Conservation (phyloP, 2,329 filamentous ascomycete genomes). For the Aspergillus pseudoviridinutans region DNA sequence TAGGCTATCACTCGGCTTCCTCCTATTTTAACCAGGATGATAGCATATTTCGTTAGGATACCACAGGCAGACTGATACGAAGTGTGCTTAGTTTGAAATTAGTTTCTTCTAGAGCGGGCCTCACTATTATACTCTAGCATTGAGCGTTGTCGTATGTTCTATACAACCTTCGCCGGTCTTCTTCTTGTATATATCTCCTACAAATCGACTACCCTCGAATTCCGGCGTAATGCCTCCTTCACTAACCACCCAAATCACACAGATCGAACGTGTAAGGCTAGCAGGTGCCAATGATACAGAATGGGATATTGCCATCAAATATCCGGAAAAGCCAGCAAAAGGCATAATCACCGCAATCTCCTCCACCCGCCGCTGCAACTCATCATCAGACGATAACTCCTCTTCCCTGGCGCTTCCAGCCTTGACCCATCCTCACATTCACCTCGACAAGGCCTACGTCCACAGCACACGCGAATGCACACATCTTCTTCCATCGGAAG, state of each 20-base stretch:
- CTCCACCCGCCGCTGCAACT: constrained; percentile 1
- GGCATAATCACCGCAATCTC: constrained; percentile 28
- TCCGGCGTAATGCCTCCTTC: constrained; percentile 9
- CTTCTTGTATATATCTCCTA: background rate
- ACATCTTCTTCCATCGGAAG: constrained; percentile 55
- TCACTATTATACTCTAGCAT: background rate
- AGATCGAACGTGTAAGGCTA: constrained; percentile 28
- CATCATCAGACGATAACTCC: constrained; percentile 5
- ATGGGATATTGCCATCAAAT: constrained; percentile 31
- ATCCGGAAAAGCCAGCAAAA: constrained; percentile 5
- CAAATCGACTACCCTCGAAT: background rate
- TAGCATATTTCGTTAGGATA: background rate
- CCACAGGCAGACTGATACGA: background rate
- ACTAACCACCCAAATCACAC: constrained; percentile 10
- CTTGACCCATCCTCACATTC: constrained; percentile 69
- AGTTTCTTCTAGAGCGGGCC: background rate
- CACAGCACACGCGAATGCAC: constrained; percentile 45
- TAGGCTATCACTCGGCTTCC: background rate
- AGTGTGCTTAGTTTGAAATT: background rate
- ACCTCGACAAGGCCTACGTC: constrained; percentile 56
- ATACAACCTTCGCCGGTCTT: too few species aligned
- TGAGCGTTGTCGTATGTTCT: background rate
- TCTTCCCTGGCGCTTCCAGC: constrained; percentile 45
- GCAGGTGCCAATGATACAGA: constrained; percentile 18
- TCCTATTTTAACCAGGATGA: background rate